phyloP scores from a whole-genome alignment of 306 rosid species.

The Vachellia pachyceras region DNA sequence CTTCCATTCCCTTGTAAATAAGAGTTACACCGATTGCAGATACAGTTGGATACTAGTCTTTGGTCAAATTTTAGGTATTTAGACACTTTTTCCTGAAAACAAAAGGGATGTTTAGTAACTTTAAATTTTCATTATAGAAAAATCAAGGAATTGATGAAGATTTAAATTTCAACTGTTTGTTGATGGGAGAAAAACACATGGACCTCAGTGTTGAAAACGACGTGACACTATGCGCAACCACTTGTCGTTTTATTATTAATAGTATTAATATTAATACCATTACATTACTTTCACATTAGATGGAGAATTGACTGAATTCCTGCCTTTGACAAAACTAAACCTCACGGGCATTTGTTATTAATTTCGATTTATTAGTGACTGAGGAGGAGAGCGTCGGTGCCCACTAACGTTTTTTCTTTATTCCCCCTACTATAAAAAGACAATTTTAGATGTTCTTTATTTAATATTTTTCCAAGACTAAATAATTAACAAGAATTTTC shows the following conservation, averaged over 20 bases:
- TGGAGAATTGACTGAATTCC: slow-evolving; percentile 22
- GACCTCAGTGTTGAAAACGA: neutral
- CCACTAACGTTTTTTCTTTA: neutral
- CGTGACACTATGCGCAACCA: slow-evolving; percentile 23
- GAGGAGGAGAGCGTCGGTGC: slow-evolving; percentile 43
- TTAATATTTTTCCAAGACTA: neutral
- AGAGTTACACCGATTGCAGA: too few species aligned
- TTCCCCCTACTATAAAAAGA: neutral
- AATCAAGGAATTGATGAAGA: neutral
- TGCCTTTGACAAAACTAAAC: neutral
- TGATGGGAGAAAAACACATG: neutral
- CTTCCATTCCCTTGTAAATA: neutral
- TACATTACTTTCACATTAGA: slow-evolving; percentile 28
- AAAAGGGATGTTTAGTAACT: too few species aligned
- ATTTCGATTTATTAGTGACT: neutral
- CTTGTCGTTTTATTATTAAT: slow-evolving; percentile 30
- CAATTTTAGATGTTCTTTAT: neutral
- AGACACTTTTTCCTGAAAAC: too few species aligned
- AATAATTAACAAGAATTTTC: neutral
- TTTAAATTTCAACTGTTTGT: neutral
- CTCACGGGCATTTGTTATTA: neutral
- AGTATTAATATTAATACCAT: neutral
- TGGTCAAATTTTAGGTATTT: too few species aligned
- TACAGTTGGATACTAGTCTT: too few species aligned
- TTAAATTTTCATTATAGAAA: neutral